Evolutionary conservation across 306 rosid species (phyloP).

Genomic region (Quercus bicolor): DNA sequence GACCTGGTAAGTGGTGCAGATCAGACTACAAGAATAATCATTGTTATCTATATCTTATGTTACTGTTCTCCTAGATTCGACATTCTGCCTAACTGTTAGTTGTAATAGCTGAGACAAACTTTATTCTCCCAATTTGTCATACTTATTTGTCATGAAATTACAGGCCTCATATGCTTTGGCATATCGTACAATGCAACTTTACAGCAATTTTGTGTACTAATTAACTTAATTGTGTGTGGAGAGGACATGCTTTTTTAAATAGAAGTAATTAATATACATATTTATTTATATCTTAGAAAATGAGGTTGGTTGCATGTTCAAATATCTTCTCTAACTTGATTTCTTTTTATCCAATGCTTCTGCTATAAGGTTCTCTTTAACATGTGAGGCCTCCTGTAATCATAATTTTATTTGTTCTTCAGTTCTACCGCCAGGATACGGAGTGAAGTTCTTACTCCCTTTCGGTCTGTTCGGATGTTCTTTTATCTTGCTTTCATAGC

Average conservation of each 20-base stretch:
- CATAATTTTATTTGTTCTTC: conserved; percentile 11
- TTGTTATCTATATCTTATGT: no score
- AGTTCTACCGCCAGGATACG: conserved; percentile 85
- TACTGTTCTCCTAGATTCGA: no score
- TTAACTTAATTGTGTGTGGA: background rate
- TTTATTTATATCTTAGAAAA: background rate
- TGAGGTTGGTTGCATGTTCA: background rate
- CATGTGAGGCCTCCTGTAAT: conserved; percentile 46
- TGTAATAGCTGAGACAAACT: no score
- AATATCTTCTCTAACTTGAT: background rate
- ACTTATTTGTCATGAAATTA: no score
- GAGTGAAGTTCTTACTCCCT: conserved; percentile 30
- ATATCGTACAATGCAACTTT: no score
- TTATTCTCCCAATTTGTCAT: no score
- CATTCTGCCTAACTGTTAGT: no score
- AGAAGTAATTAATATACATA: background rate
- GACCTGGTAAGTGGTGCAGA: no score
- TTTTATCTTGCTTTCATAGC: conserved; percentile 45
- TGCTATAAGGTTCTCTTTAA: conserved; percentile 44
- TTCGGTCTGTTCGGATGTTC: conserved; percentile 8
- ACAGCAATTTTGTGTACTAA: background rate
- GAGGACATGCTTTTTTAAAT: background rate
- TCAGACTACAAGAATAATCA: no score
- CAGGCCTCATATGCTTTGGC: no score
- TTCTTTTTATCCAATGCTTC: conserved; percentile 32